Evolutionary conservation across 2,329 filamentous ascomycete genomes (phyloP), one percentile per base, ranked within the genome.

Genomic region (Fusarium armeniacum): DNA sequence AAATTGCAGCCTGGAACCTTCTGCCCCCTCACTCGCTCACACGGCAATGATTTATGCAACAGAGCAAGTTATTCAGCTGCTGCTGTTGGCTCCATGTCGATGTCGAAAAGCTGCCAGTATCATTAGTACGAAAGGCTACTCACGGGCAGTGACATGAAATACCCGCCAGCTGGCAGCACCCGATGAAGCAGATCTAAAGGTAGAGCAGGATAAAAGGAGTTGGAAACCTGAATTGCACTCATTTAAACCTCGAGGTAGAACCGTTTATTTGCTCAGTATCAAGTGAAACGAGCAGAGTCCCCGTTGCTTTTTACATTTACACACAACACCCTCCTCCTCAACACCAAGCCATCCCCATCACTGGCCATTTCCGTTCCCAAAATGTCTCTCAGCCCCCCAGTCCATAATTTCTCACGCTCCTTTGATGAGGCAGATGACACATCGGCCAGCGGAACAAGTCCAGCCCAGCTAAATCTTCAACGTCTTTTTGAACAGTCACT

Each of bases 381-480:
- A 71, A 81, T 81, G 79, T 76, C 79, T 35, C 71, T 80, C 24
- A 79, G 75, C 28, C 77, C 78, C 44, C 75, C 75, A 8, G 53
- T 78, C n/a, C 64, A 73, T 35, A 68, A 75, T 59, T 65, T 74
- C 51, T 40, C 71, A 56, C 63, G 72, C 45, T 69, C 73, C 47
- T 62, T 70, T 66, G 73, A 72, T 36, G 70, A 73, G 32, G 72
- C 69, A 41, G 65, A 70, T 58, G 70, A 70, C 68, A 76, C 73
- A 75, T 78, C 73, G 73, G 58, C 69, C 59, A 80, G 79, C 62
- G 78, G 80, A 73, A 79, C 83, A 62, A 89, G 85, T 83, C 83
- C 83, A 81, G 88, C 88, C 65, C 82, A 84, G 82, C 87, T 89
- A 85, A 90, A 85, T 79, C 87, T 90, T 76, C 84, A 86, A 82